These are phyloP conservation scores for Acrocalymma vagum DNA, from an alignment of 2,329 filamentous ascomycete genomes.

Conservation along the genomic window DNA sequence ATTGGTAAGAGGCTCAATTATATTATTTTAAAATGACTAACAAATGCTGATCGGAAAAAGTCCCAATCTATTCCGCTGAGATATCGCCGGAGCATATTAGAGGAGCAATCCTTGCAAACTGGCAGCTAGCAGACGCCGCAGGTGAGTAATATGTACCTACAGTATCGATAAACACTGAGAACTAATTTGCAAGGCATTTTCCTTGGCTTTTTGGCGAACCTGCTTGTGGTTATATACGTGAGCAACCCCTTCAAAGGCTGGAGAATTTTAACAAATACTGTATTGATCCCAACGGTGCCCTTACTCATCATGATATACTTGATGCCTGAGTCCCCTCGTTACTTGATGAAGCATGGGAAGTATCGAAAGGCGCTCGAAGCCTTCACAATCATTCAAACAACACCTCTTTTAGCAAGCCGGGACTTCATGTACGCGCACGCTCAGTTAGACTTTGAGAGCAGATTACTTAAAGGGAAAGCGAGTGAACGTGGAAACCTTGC, in stretches of 20 bases:
- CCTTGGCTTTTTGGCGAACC: slow-evolving; percentile 24
- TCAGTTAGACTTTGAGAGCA: slow-evolving; percentile 30
- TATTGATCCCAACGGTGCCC: slow-evolving; percentile 26
- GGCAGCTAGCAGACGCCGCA: slow-evolving; percentile 30
- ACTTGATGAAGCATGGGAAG: slow-evolving; percentile 31
- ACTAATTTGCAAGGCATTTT: too few relatives aligned
- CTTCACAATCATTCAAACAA: slow-evolving; percentile 28
- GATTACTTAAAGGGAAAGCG: slow-evolving; percentile 15
- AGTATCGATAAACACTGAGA: too few relatives aligned
- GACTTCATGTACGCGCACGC: slow-evolving; percentile 34
- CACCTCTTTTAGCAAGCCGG: slow-evolving; percentile 21
- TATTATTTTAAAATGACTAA: not conserved
- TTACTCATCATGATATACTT: slow-evolving; percentile 29
- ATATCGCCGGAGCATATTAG: slow-evolving; percentile 29
- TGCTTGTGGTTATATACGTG: slow-evolving; percentile 22
- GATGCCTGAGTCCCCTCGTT: slow-evolving; percentile 27
- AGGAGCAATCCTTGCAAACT: slow-evolving; percentile 28
- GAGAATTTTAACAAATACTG: slow-evolving; percentile 29
- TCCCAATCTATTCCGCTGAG: slow-evolving; percentile 31
- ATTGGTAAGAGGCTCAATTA: slow-evolving; percentile 14
- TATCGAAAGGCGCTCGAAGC: slow-evolving; percentile 26
- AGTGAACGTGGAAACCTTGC: slow-evolving; percentile 19
- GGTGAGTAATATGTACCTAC: slow-evolving; percentile 7
- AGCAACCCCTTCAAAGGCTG: slow-evolving; percentile 8
- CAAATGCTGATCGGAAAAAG: slow-evolving; percentile 4